phyloP scores from a whole-genome alignment of 2,329 filamentous ascomycete species.

The Cladosporium sp. region DNA sequence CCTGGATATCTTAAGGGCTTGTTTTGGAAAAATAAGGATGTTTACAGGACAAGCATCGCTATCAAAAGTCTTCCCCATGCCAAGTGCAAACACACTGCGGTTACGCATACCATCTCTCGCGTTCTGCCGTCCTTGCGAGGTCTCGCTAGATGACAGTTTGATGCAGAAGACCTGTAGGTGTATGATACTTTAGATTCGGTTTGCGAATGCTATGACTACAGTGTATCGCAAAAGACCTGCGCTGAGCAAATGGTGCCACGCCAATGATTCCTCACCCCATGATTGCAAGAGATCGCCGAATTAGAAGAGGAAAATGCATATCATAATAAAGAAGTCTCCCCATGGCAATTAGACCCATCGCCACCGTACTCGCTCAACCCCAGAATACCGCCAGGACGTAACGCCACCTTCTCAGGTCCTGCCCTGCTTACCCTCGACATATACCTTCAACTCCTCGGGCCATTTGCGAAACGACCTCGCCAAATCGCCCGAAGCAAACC shows the following conservation, averaged over 20 bases:
- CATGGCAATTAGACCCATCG: background rate
- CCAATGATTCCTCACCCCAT: too few relatives aligned
- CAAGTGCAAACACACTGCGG: background rate
- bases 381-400: background rate
- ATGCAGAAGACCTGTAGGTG: too few relatives aligned
- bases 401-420: background rate
- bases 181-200: too few relatives aligned
- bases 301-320: background rate
- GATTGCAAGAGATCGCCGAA: background rate
- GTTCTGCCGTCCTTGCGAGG: background rate
- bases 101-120: background rate
- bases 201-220: too few relatives aligned
- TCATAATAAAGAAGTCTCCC: background rate
- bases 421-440: constrained; percentile 38
- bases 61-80: background rate
- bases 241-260: too few relatives aligned
- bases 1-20: background rate
- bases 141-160: too few relatives aligned
- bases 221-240: too few relatives aligned
- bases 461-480: constrained; percentile 43
- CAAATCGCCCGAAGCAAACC: constrained; percentile 43
- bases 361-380: background rate
- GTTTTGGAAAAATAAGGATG: background rate
- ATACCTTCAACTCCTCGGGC: constrained; percentile 44
- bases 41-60: background rate